phyloP scores from a whole-genome alignment of 1,284 basidiomycete species.

The Macrocybe sp. region DNA sequence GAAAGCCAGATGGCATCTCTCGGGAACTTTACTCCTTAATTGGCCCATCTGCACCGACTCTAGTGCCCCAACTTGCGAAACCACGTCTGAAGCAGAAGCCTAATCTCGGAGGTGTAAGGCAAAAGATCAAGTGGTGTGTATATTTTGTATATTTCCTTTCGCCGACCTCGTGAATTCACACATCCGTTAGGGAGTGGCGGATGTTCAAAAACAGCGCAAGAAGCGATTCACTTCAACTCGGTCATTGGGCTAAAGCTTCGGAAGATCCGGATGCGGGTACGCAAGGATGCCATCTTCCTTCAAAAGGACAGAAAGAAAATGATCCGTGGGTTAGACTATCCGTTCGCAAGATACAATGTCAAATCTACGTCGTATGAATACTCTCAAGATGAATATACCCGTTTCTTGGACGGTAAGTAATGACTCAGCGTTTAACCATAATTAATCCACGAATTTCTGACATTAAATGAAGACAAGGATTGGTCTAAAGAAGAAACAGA shows the following conservation, averaged over 20 bases:
- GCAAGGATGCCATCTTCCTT: constrained; percentile 9
- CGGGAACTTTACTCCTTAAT: constrained; percentile 93
- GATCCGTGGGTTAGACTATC: constrained; percentile 46
- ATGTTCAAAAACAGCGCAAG: constrained; percentile 66
- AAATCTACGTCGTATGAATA: constrained; percentile 73
- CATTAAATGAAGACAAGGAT: constrained; percentile 52
- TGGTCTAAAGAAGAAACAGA: constrained; percentile 97
- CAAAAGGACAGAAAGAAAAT: neutral
- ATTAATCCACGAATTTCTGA: neutral
- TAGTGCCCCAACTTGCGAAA: constrained; percentile 71
- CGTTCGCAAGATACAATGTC: constrained; percentile 80
- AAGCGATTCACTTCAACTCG: constrained; percentile 52
- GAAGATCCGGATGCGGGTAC: constrained; percentile 51
- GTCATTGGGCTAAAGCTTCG: constrained; percentile 67
- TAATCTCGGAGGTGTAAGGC: constrained; percentile 52
- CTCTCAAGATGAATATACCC: constrained; percentile 88
- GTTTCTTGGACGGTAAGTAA: constrained; percentile 65
- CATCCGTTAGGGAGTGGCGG: constrained; percentile 66
- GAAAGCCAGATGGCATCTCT: constrained; percentile 87
- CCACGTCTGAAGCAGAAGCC: constrained; percentile 88
- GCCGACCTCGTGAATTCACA: neutral
- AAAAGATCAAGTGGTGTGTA: constrained; percentile 59
- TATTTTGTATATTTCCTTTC: neutral
- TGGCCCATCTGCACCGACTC: constrained; percentile 83
- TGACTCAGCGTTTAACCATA: neutral